Base-by-base conservation (phyloP, 2,329 filamentous ascomycete species). In the Penicillium capsulatum region DNA sequence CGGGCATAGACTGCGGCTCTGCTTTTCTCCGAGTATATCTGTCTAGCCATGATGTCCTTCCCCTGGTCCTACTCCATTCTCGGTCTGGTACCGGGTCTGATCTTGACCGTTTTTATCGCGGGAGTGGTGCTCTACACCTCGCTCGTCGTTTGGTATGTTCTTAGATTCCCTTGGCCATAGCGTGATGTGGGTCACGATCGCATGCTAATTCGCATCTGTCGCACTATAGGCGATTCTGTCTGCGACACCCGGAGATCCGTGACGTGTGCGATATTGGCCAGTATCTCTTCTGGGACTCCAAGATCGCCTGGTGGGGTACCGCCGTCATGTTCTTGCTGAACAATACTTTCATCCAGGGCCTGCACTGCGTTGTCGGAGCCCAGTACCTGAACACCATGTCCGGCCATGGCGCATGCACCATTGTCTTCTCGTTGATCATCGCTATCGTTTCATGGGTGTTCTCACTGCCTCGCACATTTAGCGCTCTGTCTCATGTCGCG, bases 261-360 rank as follows among this genome's bases (percentile, higher is more conserved):
- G 90, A 96, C 69, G 86, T 95, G 10, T 95, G 89, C 61, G 90
- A 96, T 61, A 86, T 96, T 59, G 90, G 89, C n/a, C 87, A 95
- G 65, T 90, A 90, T 76, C 78, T 96, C 15, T 95, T 94, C 67
- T 94, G 84, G 82, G 83, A 84, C 50, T 81, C 86, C 63, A 80
- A 77, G 44, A 86, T 83, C 78, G 80, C 75, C 2, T 83, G 79
- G 71, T 81, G 72, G 55, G 68, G 74, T 39, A 83, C 80, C 1
- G 89, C 87, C 1, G 69, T 87, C 61, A 94, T 94, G 85, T 96
- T 96, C 65, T 69, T 95, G 31, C 66, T 95, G 47, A 96, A 96
- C 75, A 96, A 95, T 63, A 94, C 87, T 11, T 92, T 92, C 63
- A 92, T 94, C 53, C 83, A 83, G 75, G 84, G 79, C 29, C 74